Evolutionary conservation across 106 monocot genomes (phyloP), one percentile per base, ranked within the genome.

Genomic region (Dendrobium huoshanense): DNA sequence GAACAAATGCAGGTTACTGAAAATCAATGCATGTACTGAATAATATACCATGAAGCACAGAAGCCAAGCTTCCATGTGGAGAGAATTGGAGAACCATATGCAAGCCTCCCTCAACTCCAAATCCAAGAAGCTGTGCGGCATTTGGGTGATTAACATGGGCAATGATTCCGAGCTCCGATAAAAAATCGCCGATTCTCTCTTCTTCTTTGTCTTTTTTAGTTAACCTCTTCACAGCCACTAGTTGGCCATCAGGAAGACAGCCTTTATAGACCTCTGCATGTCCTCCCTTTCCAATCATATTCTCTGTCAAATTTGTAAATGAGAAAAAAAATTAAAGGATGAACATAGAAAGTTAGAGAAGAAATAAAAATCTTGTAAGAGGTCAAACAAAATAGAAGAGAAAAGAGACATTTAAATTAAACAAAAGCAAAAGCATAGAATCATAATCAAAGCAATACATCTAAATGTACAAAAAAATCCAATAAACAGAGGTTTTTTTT

Each of bases 61-160:
- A 91, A 78, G 95, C 92, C 25, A 98, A 85, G 87, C 98, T 98
- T 83, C 98, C 98, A 81, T 98, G 91, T 18, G 95, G 95, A 15
- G 98, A 95, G 81, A 91, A 95, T 75, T 86, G 85, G 7, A 98
- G 92, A 79, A 98, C 91, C 40, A 98, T 73, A 72, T 95, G 95
- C 72, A 98, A 85, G 33, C 95, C 98, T 37, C 92, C 89, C 75
- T 95, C 92, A 7, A 93, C 89, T 44, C 98, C 85, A 75, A 98
- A 98, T 5, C 98, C 98, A 27, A 98, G 64, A 9, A 98, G 83
- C 72, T 93, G 92, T 6, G 95, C 98, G 19, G 95, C 91, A 77
- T 98, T 98, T 48, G 98, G 92, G 77, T 98, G 98, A 81, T 88
- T 93, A 37, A 98, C 95, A 81, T 98, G 98, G 2, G 91, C 95